Conservation (phyloP, 2,329 filamentous ascomycete species). For the Neurospora sp. region DNA sequence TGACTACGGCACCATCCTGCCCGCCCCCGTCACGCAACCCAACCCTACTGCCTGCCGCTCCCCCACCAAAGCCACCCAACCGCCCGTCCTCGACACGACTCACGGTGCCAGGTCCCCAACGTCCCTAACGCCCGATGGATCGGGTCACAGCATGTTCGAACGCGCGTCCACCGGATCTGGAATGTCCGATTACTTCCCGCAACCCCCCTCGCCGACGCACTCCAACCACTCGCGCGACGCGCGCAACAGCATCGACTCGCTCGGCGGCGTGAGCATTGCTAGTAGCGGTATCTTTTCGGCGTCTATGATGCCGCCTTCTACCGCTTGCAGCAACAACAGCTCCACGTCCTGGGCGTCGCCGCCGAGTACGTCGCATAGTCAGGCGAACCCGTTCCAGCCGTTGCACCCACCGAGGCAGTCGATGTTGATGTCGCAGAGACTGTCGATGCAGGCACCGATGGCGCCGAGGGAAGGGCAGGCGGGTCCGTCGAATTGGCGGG, state of each 20-base stretch:
- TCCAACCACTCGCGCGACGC: slow-evolving; percentile 1
- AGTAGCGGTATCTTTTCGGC: slow-evolving; percentile 16
- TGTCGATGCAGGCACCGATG: background rate
- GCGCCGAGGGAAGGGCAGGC: background rate
- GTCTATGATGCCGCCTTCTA: slow-evolving; percentile 12
- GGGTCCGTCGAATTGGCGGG: background rate
- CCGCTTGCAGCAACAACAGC: slow-evolving; percentile 1
- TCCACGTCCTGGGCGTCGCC: slow-evolving; percentile 3
- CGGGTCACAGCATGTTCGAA: slow-evolving; percentile 4
- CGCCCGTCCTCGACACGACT: slow-evolving; percentile 6
- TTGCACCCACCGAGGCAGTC: background rate
- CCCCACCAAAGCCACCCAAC: slow-evolving; percentile 6
- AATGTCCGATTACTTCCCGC: slow-evolving; percentile 9
- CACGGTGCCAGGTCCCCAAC: slow-evolving; percentile 4
- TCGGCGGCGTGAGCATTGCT: slow-evolving; percentile 15
- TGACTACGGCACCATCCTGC: slow-evolving; percentile 12
- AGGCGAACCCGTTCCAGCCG: background rate
- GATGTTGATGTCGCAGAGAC: background rate
- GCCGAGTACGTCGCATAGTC: slow-evolving; percentile 3
- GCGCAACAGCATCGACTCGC: slow-evolving; percentile 13
- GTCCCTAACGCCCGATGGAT: slow-evolving; percentile 2
- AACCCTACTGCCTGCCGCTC: slow-evolving; percentile 4
- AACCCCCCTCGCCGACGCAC: slow-evolving; percentile 8
- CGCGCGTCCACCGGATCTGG: slow-evolving; percentile 5
- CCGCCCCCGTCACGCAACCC: slow-evolving; percentile 10